Evolutionary conservation across 805 yeast species (phyloP), one percentile per base, ranked within the genome.

Genomic region (Kuraishia capsulata): DNA sequence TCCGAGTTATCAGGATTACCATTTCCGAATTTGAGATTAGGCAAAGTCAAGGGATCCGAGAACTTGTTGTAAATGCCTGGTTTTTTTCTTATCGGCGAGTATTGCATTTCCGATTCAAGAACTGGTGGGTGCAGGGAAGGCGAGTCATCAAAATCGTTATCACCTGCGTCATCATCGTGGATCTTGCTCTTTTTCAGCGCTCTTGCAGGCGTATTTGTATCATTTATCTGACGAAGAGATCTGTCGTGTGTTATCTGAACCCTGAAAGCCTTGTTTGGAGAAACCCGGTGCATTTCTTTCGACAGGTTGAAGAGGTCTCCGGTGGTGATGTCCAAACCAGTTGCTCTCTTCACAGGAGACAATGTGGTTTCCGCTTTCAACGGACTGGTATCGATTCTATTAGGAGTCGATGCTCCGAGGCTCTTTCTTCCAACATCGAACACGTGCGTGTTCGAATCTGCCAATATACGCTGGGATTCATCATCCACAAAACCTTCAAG

Each of bases 201-300:
- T 23, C 26, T 23, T 8, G 10, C 10, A 6, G 31, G 31, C 14
- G 31, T 8, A 17, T 28, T 6, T 13, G 9, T 6, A 17, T 28
- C 14, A 6, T 9, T 6, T 8, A 23, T 23, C 26, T 23, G 26
- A 8, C 11, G 26, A 8, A 23, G 26, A 23, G 26, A 11, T 8
- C 26, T 28, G 34, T 20, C 44, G 40, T 11, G 39, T 6, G 64
- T 59, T 5, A 48, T 57, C 40, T 57, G 59, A 28, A 59, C 36
- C n/a, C 51, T 47, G 62, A 59, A 59, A 37, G 49, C 50, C 35
- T 49, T 47, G 33, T 58, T 45, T 9, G 56, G 26, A 13, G 31
- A 8, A 57, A 20, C 56, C 53, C 39, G 55, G 60, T n/a, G 57
- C 44, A 13, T 23, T 13, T 42, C 35, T 8, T 42, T 47, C 11